Base-by-base conservation (phyloP, 805 yeast genomes). In the Metschnikowia bowlesiae region DNA sequence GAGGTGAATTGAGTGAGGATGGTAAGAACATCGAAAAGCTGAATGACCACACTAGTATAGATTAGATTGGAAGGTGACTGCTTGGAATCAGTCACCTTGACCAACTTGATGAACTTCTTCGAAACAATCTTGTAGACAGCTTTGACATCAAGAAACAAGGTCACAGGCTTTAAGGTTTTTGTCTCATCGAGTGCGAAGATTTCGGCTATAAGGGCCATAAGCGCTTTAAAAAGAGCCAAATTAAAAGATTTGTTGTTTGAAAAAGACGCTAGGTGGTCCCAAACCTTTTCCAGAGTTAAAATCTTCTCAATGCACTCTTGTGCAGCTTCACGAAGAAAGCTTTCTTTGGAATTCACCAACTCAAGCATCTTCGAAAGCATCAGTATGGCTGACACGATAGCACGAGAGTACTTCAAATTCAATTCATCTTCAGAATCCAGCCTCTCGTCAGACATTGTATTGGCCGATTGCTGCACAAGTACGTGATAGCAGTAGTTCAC, bases 381-480 rank as follows among this genome's bases (percentile, higher is more conserved):
- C 40, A 68, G 68, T 7, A 87, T 56, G 1, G 83, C 68, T 6
- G 82, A 70, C 35, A 75, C 73, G 13, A 82, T 60, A 2, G 84
- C 74, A 51, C 95, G 70, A 30, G 74, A 71, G 60, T 82, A 87
- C 62, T 87, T 88, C 16, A 82, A 67, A 30, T 71, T 71, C 0
- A 87, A 76, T 52, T 89, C 96, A 41, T 83, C 87, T 44, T 76
- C 77, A 3, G 82, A 76, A 16, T 83, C 78, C 57, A 80, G 82
- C 49, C 96, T 73, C 60, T 84, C 86, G 59, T 91, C 97, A 1
- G 91, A 82, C 18, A 91, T 65, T 0, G 89, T 78, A 13, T 78
- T 82, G 4, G 75, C 76, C 2, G 80, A 71, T 62, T 90, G 96
- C 32, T 68, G 63, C 13, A 76, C 64, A 8, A 88, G 59, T 0